Conservation (phyloP, 768 basidiomycete genomes). For the Exsudoporus frostii region DNA sequence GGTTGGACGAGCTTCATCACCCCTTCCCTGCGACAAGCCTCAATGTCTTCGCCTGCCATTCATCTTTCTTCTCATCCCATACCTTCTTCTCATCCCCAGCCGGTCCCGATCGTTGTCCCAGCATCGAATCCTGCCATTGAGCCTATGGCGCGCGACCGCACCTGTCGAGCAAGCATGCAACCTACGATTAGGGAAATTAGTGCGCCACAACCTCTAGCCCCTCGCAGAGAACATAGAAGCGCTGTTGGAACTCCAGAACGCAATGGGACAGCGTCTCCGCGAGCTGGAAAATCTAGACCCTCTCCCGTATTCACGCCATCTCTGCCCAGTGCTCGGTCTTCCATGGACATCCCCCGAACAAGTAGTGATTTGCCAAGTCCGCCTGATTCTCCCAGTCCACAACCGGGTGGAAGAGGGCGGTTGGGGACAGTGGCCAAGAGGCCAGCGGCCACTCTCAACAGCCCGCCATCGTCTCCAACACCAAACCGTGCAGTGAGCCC, state of each 20-base stretch:
- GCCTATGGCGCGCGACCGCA: constrained; percentile 46
- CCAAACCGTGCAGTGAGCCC: constrained; percentile 40
- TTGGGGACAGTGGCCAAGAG: constrained; percentile 34
- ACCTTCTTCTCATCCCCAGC: constrained; percentile 51
- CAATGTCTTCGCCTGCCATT: constrained; percentile 72
- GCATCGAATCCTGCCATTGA: constrained; percentile 44
- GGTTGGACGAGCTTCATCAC: constrained; percentile 58
- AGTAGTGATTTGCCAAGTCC: constrained; percentile 41
- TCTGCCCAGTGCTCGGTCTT: constrained; percentile 26
- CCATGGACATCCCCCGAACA: constrained; percentile 36
- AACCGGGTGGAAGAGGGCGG: constrained; percentile 35
- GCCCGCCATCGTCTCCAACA: constrained; percentile 38
- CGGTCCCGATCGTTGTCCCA: constrained; percentile 45
- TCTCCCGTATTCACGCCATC: constrained; percentile 31
- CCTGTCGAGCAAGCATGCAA: constrained; percentile 39
- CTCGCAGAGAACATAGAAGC: constrained; percentile 32
- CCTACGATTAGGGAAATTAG: constrained; percentile 39
- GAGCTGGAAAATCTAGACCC: constrained; percentile 33
- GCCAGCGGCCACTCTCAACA: constrained; percentile 34
- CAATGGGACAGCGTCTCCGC: constrained; percentile 31
- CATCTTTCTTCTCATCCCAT: constrained; percentile 58
- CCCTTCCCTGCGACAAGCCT: constrained; percentile 66
- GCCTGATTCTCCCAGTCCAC: constrained; percentile 49
- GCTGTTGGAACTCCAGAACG: constrained; percentile 22
- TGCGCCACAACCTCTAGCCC: constrained; percentile 35